Base-by-base conservation (phyloP, 2,329 filamentous ascomycete genomes). In the Xylariales sp. region DNA sequence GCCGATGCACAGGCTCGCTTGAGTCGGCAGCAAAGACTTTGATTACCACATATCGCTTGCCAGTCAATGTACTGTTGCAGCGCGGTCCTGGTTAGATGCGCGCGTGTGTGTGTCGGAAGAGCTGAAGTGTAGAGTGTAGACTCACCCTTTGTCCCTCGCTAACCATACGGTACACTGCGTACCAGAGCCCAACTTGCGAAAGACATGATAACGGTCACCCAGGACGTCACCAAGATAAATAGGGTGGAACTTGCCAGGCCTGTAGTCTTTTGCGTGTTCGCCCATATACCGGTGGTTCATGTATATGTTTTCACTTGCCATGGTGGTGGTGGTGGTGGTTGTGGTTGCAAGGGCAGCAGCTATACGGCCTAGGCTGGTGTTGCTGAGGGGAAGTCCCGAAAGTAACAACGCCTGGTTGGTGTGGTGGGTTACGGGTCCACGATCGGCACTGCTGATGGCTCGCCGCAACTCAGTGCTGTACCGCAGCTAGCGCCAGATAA, bases 191-290 rank as follows among this genome's bases (percentile, higher is more conserved):
- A 34, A 14, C 13, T 34, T 34, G 32, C 32, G 32, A 17, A 34
- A 34, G 20, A 34, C 20, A 19, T 34, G 32, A 11, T 34, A 34
- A 34, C 20, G 32, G 5, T 11, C 20, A 12, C 14, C 32, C 8
- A 34, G 32, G 32, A 34, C 20, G n/a, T 34, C 20, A 15, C 32
- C 32, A 10, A 34, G 32, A 15, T 34, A 16, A 12, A 34, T 21
- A 5, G 32, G 32, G 4, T 34, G 20, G 5, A 21, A 12, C 13
- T 23, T 23, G 12, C 32, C 20, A 14, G n/a, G 23, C n/a, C 23
- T n/a, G 23, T 25, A 25, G 23, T 8, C 23, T 8, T 25, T n/a
- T 25, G 23, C 8, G n/a, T n/a, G 23, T n/a, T 25, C 23, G 8
- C 23, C 23, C 23, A 8, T 25, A 25, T n/a, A 25, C 8, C 23